phyloP scores from a whole-genome alignment of 2,329 filamentous ascomycete genomes.

The Neonectria faginata region DNA sequence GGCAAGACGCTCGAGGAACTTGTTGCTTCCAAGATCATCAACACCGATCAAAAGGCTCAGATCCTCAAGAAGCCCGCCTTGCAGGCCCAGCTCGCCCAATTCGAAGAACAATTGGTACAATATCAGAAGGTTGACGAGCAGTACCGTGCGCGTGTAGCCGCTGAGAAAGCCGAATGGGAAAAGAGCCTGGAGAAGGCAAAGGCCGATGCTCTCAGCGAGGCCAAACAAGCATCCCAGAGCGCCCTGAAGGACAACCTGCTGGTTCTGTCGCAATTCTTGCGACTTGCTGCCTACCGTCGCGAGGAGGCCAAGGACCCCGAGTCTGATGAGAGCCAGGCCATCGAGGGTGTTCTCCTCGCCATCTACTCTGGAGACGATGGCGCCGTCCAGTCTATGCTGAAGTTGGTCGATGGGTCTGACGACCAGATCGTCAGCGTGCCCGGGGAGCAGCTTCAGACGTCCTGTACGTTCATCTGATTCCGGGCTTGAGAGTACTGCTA shows the following conservation, averaged over 20 bases:
- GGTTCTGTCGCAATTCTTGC: constrained; percentile 81
- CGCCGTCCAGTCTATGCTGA: constrained; percentile 80
- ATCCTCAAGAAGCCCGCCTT: constrained; percentile 81
- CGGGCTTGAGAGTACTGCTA: constrained; percentile 24
- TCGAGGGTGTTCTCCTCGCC: constrained; percentile 82
- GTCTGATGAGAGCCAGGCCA: constrained; percentile 80
- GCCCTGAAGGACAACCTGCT: constrained; percentile 74
- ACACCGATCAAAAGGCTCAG: constrained; percentile 82
- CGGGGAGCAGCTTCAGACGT: constrained; percentile 74
- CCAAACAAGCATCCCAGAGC: constrained; percentile 63
- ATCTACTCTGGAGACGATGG: constrained; percentile 83
- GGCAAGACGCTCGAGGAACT: constrained; percentile 79
- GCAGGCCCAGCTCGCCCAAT: constrained; percentile 73
- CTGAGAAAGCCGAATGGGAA: constrained; percentile 71
- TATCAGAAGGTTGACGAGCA: constrained; percentile 82
- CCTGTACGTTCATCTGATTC: constrained; percentile 69
- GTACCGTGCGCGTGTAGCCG: constrained; percentile 70
- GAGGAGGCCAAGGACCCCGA: constrained; percentile 74
- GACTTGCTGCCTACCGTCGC: constrained; percentile 80
- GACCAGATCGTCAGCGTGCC: constrained; percentile 75
- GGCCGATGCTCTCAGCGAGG: constrained; percentile 63
- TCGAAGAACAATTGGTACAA: constrained; percentile 79
- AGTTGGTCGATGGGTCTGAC: constrained; percentile 78
- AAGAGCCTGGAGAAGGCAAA: constrained; percentile 68
- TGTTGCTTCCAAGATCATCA: constrained; percentile 78